A percentile compares a stretch with the other conserved stretches of the same genome.
phyloP scores from a whole-genome alignment of 2,329 filamentous ascomycete genomes.

The Cladophialophora exuberans region DNA sequence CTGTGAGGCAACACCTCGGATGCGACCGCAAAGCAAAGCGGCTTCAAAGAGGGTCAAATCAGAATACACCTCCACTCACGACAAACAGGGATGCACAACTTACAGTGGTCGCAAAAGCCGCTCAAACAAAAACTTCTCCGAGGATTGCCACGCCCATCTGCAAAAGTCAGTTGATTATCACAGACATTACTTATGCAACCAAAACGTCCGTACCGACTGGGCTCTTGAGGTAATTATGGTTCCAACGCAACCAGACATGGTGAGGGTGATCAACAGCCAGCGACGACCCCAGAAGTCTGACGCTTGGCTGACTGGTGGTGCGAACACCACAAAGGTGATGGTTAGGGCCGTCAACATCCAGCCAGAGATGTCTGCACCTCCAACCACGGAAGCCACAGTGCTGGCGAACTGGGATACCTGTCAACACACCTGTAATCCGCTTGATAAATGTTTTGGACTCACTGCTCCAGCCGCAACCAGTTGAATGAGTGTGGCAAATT shows the following conservation, averaged over 20 bases:
- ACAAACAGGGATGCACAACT: background rate
- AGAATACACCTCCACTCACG: background rate
- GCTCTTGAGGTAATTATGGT: slow-evolving; percentile 20
- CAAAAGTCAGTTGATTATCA: background rate
- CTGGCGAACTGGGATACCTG: background rate
- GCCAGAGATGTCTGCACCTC: too few relatives aligned
- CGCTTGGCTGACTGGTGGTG: too few relatives aligned
- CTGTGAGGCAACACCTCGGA: slow-evolving; percentile 16
- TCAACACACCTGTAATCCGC: background rate
- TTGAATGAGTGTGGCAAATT: background rate
- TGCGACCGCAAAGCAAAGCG: slow-evolving; percentile 14
- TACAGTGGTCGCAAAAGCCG: slow-evolving; percentile 15
- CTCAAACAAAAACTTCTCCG: slow-evolving; percentile 17
- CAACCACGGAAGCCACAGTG: background rate
- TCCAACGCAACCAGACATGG: slow-evolving; percentile 8
- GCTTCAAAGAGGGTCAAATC: background rate
- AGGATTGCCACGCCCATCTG: slow-evolving; percentile 17
- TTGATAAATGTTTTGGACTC: background rate
- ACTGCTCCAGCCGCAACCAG: background rate
- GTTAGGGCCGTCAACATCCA: too few relatives aligned
- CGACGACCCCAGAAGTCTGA: slow-evolving; percentile 15
- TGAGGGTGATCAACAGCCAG: slow-evolving; percentile 13
- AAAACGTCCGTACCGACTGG: background rate
- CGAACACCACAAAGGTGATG: too few relatives aligned
- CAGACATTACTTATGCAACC: background rate